Conservation (phyloP, 768 basidiomycete species). For the Boletus speciosus region DNA sequence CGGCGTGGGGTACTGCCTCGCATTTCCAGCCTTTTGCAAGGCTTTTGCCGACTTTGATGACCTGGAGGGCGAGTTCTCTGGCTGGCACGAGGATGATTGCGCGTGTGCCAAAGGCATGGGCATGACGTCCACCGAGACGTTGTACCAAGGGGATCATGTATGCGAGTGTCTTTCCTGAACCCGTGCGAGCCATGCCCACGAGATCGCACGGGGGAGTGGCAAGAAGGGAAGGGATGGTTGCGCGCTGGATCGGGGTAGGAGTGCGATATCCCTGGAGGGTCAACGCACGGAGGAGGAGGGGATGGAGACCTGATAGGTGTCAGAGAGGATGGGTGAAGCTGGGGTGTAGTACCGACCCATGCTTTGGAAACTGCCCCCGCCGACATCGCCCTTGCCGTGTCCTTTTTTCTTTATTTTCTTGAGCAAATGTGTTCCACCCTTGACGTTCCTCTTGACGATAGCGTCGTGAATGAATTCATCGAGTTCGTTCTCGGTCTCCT, state of each 20-base stretch:
- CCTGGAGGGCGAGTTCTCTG: slow-evolving; percentile 90
- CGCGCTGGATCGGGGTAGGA: slow-evolving; percentile 94
- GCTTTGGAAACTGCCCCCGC: slow-evolving; percentile 94
- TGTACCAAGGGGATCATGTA: slow-evolving; percentile 92
- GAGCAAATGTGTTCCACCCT: slow-evolving; percentile 69
- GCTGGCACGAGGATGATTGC: slow-evolving; percentile 89
- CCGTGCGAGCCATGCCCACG: slow-evolving; percentile 97
- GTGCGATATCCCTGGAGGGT: slow-evolving; percentile 91
- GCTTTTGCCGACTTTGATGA: slow-evolving; percentile 93
- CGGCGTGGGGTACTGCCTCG: slow-evolving; percentile 64
- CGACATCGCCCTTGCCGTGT: slow-evolving; percentile 74
- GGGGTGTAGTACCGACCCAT: slow-evolving; percentile 62
- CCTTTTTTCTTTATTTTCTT: slow-evolving; percentile 75
- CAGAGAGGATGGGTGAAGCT: not conserved
- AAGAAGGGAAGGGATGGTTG: slow-evolving; percentile 82
- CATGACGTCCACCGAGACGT: slow-evolving; percentile 77
- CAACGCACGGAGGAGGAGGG: slow-evolving; percentile 77
- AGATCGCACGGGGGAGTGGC: slow-evolving; percentile 84
- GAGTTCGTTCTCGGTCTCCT: slow-evolving; percentile 44
- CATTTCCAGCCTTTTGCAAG: slow-evolving; percentile 78
- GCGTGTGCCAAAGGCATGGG: slow-evolving; percentile 75
- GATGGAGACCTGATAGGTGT: slow-evolving; percentile 63
- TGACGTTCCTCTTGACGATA: slow-evolving; percentile 68
- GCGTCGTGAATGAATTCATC: slow-evolving; percentile 63
- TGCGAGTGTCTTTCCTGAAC: slow-evolving; percentile 95